Base-by-base conservation (phyloP, 148 eudicot genomes). In the Persicaria maculosa region DNA sequence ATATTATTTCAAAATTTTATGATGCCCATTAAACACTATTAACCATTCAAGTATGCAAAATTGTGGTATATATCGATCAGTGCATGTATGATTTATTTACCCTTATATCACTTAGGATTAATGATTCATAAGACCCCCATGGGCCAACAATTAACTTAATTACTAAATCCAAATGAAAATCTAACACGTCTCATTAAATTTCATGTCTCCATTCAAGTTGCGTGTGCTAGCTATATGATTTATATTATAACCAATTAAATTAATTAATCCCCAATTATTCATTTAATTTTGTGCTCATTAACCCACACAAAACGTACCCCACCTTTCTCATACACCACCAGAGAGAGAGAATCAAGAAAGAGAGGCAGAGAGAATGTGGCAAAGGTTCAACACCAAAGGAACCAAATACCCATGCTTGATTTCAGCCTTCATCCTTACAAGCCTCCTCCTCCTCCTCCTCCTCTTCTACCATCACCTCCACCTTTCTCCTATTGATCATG, bases 401-500 rank as follows among this genome's bases (percentile, higher is more conserved):
- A 36, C 19, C 19, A 45, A 64, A 25, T 25, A 36, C 7, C 44
- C 7, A 3, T 64, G 69, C 2, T 14, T 65, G 4, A 36, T 36
- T 6, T 40, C 47, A 36, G 46, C 17, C 46, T 3, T 65, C 17
- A 9, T 9, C 17, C 9, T 40, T 14, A 65, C 70, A 15, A 4
- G 40, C 40, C 40, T 17, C 47, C 70, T 65, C 43, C 8, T 65
- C n/a, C 8, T 65, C n/a, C 44, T 62, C 46, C 12, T 64, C 40
- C 14, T 65, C 70, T 31, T 10, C 36, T 58, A 58, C 36, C 11
- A 58, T 20, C 40, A 22, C 65, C 36, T 58, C 40, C 65, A 9
- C n/a, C n/a, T 62, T 25, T 65, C 70, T 12, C 70, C 70, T 11
- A 65, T 65, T 4, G 70, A 65, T 65, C 70, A 40, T 65, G 70